Evolutionary conservation across 768 basidiomycete genomes (phyloP), one percentile per base, ranked within the genome.

Genomic region (Mycena chlorophos): DNA sequence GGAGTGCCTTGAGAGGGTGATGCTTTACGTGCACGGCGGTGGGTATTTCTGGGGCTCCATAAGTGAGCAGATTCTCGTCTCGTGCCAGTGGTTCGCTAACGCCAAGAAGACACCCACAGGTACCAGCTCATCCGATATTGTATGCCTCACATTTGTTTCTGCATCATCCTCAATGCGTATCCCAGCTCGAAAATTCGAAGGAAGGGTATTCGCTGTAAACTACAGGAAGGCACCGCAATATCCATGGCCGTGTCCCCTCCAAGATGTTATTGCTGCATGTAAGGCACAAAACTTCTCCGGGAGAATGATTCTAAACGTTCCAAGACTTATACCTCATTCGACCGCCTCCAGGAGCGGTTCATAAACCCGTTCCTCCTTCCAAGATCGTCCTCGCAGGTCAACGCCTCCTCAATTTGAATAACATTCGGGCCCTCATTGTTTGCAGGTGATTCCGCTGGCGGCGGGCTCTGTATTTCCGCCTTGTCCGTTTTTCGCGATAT

Each of bases 191-290:
- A 90, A 91, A 68, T 82, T 88, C 65, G 78, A 78, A 38, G 88
- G 88, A 0, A 73, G 88, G 49, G 85, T 82, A 3, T 88, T 89
- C 62, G 76, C 81, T 2, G 80, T 82, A 22, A 85, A 84, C 57
- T 84, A 82, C 63, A 67, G 89, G 40, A 85, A 89, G 66, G 87
- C 89, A 0, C 90, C 91, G 1, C 91, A 93, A 68, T 91, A 89
- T 63, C 90, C 90, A 14, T 91, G 88, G 79, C 90, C 89, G 2
- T 86, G 84, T 66, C 81, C 86, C 1, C 64, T 92, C 0, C 88
- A 89, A 56, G 91, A 93, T 63, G 83, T 86, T 16, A 68, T 91
- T 23, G 87, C 90, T 3, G 86, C 88, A 1, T 91, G 86, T 85
- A 66, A 47, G 77, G 65, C 27, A 48, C 22, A 12, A 16, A 17